Conservation (phyloP, 805 yeast genomes). For the Candida suzukii region DNA sequence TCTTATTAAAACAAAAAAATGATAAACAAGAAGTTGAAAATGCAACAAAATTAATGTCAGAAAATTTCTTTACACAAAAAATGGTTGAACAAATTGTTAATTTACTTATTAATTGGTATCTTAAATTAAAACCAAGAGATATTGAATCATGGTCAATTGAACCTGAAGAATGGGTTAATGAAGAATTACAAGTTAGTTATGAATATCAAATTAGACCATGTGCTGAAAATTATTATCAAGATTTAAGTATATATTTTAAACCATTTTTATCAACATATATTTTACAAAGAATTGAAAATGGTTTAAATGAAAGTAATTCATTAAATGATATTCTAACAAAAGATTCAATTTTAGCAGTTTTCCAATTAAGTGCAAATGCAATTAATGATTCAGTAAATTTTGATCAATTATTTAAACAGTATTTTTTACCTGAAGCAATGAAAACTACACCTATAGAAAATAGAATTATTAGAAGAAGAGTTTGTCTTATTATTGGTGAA, state of each 20-base stretch:
- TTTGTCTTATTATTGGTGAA: conserved; percentile 68
- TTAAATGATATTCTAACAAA: conserved; percentile 47
- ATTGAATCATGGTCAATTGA: conserved; percentile 76
- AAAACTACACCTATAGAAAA: conserved; percentile 40
- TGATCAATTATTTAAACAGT: conserved; percentile 49
- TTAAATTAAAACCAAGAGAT: conserved; percentile 68
- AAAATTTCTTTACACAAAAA: conserved; percentile 51
- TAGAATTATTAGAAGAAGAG: conserved; percentile 66
- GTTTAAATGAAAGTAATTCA: conserved; percentile 19
- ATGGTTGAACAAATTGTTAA: conserved; percentile 55
- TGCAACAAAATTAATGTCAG: conserved; percentile 46
- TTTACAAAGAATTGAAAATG: conserved; percentile 48
- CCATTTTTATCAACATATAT: conserved; percentile 47
- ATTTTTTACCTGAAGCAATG: conserved; percentile 62
- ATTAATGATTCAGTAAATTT: conserved; percentile 63
- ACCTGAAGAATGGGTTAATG: conserved; percentile 91
- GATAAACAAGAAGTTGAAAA: conserved; percentile 57
- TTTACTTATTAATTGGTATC: conserved; percentile 63
- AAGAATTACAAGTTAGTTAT: conserved; percentile 69
- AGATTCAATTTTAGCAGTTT: conserved; percentile 77
- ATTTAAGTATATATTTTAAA: conserved; percentile 58
- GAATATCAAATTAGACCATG: conserved; percentile 83
- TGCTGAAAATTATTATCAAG: conserved; percentile 79
- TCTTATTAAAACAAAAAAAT: conserved; percentile 50
- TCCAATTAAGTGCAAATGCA: conserved; percentile 67